Conservation (phyloP, 1,284 basidiomycete genomes). For the Crepidotus sp. region DNA sequence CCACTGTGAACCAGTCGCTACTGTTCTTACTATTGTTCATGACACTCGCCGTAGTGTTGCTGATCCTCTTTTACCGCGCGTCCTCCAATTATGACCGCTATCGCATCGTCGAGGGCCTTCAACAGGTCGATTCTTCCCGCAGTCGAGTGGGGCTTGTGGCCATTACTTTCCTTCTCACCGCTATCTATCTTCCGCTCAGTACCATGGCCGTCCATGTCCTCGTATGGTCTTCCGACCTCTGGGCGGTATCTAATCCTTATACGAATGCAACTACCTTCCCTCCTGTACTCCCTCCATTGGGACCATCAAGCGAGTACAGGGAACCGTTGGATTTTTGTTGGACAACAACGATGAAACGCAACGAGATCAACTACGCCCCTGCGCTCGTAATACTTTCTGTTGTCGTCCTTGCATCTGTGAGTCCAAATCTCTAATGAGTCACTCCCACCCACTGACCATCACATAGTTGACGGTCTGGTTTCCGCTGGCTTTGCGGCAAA, state of each 20-base stretch:
- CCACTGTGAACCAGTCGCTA: conserved; percentile 44
- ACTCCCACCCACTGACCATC: background rate
- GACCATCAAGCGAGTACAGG: conserved; percentile 47
- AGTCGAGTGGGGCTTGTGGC: conserved; percentile 46
- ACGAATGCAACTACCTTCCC: conserved; percentile 45
- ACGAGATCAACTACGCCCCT: conserved; percentile 68
- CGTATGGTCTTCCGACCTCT: conserved; percentile 67
- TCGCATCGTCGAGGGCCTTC: conserved; percentile 46
- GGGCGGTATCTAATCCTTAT: conserved; percentile 65
- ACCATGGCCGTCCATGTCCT: conserved; percentile 65
- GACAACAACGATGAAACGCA: conserved; percentile 63
- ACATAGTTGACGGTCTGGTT: conserved; percentile 63
- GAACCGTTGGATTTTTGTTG: conserved; percentile 73
- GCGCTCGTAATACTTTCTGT: conserved; percentile 51
- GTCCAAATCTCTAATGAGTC: conserved; percentile 19
- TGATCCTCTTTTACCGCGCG: conserved; percentile 48
- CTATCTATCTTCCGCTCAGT: conserved; percentile 62
- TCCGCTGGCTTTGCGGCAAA: conserved; percentile 52
- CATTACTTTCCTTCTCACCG: conserved; percentile 53
- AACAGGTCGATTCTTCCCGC: conserved; percentile 32
- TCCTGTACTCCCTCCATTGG: conserved; percentile 40
- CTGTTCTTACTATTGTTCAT: conserved; percentile 50
- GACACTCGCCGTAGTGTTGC: conserved; percentile 39
- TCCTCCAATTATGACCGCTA: conserved; percentile 42
- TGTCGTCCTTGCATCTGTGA: conserved; percentile 45